Evolutionary conservation across 768 basidiomycete genomes (phyloP), one percentile per base, ranked within the genome.

Genomic region (Psilocybe tampanensis): DNA sequence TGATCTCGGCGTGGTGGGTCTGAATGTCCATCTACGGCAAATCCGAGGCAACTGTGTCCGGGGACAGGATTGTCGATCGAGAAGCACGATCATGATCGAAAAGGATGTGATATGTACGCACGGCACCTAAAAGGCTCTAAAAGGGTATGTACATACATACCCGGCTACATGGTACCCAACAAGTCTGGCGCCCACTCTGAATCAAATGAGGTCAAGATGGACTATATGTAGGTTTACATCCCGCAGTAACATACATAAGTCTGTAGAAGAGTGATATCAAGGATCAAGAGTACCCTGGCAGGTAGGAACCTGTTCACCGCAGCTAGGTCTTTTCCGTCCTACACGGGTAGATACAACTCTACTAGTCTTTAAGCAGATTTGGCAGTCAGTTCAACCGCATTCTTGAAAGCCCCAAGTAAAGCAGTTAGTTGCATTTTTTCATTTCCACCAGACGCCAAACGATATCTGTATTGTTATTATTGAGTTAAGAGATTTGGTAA

Each of bases 381-480:
- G 17, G 82, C 74, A 23, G 86, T 81, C 45, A 93, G 67, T 67
- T 96, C 93, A 7, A 97, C 91, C 0, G 92, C 86, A 59, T 92
- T 89, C 72, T 99, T 99, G 79, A 98, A 96, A 5, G 90, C 90
- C 3, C 91, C 95, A 3, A 98, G 76, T 58, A 99, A 72, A 0
- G 94, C 94, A 7, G 94, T 94, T 50, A 98, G 69, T 68, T 98
- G 97, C 52, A 99, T 86, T 67, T 94, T 98, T 72, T 99, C 97
- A 61, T 77, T 95, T 1, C 90, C 95, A 0, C 97, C 97, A 0
- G 95, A 88, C 1, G 95, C 94, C 8, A 98, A 73, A 44, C 96
- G 86, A 70, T 98, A 88, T 70, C 96, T 98, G 44, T 19, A 60
- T 13, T 21, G n/a, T n/a, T n/a, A n/a, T n/a, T n/a, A n/a, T n/a